Conservation (phyloP, 768 basidiomycete species). For the Candolleomyces efflorescens region DNA sequence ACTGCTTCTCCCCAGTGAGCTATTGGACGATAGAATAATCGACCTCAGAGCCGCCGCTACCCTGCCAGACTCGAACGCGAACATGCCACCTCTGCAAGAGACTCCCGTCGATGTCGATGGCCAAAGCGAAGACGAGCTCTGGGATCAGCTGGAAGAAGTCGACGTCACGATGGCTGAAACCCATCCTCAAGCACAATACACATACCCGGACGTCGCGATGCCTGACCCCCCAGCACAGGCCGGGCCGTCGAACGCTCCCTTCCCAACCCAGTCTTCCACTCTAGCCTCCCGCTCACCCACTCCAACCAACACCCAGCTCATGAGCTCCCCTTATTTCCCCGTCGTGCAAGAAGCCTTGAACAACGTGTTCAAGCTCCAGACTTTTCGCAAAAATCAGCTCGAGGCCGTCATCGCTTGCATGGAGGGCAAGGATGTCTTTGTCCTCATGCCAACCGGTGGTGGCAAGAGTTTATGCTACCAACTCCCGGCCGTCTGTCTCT, state of each 20-base stretch:
- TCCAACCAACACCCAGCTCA: not conserved
- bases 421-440: constrained; percentile 82
- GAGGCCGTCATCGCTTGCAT: constrained; percentile 81
- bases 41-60: not conserved
- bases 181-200: constrained; percentile 10
- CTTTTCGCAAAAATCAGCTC: constrained; percentile 81
- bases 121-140: constrained; percentile 45
- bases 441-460: constrained; percentile 95
- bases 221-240: too few relatives aligned
- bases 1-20: not conserved
- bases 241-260: too few relatives aligned
- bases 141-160: constrained; percentile 40
- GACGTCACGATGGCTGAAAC: constrained; percentile 26
- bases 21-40: constrained; percentile 5
- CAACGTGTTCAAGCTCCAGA: constrained; percentile 55
- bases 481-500: constrained; percentile 79
- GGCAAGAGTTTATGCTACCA: constrained; percentile 89
- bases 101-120: constrained; percentile 14
- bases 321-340: constrained; percentile 26
- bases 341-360: constrained; percentile 56
- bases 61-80: not conserved
- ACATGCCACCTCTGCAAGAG: not conserved
- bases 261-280: not conserved
- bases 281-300: not conserved
- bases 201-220: not conserved